Conservation (phyloP, 1,284 basidiomycete species). For the Apiotrichum siamense region DNA sequence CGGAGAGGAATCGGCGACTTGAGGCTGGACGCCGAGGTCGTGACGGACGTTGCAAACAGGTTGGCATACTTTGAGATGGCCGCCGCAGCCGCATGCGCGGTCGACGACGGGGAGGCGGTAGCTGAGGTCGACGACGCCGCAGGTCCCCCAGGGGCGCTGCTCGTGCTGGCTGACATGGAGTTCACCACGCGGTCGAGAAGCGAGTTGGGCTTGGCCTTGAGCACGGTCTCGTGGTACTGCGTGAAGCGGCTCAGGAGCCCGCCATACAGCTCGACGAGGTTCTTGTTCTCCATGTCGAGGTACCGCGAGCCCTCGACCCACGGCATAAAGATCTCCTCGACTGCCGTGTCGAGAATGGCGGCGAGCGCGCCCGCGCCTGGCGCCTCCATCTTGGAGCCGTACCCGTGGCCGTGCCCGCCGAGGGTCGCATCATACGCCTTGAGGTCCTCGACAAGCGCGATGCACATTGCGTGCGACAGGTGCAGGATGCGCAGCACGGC, state of each 20-base stretch:
- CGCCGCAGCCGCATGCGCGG: conserved; percentile 57
- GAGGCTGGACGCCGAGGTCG: conserved; percentile 23
- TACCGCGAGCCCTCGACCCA: conserved; percentile 90
- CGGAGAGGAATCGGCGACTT: conserved; percentile 8
- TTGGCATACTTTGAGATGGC: conserved; percentile 65
- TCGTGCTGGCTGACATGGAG: conserved; percentile 72
- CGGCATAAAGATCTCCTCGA: conserved; percentile 94
- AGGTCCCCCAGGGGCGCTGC: no score
- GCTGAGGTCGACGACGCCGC: no score
- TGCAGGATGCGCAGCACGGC: conserved; percentile 88
- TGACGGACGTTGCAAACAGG: conserved; percentile 48
- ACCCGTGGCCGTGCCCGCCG: conserved; percentile 20
- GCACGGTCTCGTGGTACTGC: conserved; percentile 74
- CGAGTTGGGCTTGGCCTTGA: conserved; percentile 76
- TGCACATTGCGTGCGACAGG: conserved; percentile 74
- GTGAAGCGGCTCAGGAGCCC: conserved; percentile 70
- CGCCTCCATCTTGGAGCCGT: conserved; percentile 15
- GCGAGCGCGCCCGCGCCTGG: conserved; percentile 51
- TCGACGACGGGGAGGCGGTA: conserved; percentile 55
- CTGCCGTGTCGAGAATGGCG: conserved; percentile 83
- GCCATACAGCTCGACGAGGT: conserved; percentile 75
- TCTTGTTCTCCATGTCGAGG: conserved; percentile 85
- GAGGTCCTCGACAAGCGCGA: conserved; percentile 79
- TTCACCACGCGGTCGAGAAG: conserved; percentile 88
- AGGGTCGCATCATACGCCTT: conserved; percentile 83